phyloP scores from a whole-genome alignment of 352 stramenopile species.

The Blastocystis sp. region DNA sequence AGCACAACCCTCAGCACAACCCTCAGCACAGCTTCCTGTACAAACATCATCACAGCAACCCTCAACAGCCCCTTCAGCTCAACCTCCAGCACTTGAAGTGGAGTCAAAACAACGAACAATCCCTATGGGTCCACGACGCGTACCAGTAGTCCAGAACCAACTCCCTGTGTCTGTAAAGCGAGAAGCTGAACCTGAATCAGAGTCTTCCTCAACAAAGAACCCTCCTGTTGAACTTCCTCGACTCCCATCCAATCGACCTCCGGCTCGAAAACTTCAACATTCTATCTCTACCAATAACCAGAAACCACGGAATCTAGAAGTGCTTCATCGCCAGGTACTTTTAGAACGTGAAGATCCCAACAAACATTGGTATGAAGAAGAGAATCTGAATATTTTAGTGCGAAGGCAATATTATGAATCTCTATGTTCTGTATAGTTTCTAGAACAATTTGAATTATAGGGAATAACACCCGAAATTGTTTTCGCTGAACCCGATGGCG shows the following conservation, averaged over 20 bases:
- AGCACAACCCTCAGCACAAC: background rate
- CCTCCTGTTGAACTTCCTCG: background rate
- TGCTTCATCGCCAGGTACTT: background rate
- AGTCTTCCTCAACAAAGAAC: background rate
- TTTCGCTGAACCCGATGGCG: background rate
- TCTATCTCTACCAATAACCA: background rate
- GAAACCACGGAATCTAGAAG: background rate
- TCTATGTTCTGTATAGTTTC: background rate
- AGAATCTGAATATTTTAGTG: background rate
- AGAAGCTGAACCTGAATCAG: no score
- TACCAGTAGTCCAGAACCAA: background rate
- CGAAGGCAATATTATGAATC: background rate
- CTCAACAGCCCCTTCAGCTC: background rate
- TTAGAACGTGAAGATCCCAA: background rate
- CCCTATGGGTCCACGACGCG: background rate
- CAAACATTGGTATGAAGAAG: background rate
- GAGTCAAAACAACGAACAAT: background rate
- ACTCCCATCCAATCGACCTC: constrained; percentile 19
- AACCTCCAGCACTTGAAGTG: background rate
- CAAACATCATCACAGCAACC: background rate
- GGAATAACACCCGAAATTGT: background rate
- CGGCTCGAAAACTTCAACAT: background rate
- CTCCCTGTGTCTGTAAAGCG: background rate
- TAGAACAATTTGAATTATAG: background rate
- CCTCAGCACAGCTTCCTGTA: background rate